Evolutionary conservation across 2,329 filamentous ascomycete genomes (phyloP), one percentile per base, ranked within the genome.

Genomic region (Clonostachys byssicola): DNA sequence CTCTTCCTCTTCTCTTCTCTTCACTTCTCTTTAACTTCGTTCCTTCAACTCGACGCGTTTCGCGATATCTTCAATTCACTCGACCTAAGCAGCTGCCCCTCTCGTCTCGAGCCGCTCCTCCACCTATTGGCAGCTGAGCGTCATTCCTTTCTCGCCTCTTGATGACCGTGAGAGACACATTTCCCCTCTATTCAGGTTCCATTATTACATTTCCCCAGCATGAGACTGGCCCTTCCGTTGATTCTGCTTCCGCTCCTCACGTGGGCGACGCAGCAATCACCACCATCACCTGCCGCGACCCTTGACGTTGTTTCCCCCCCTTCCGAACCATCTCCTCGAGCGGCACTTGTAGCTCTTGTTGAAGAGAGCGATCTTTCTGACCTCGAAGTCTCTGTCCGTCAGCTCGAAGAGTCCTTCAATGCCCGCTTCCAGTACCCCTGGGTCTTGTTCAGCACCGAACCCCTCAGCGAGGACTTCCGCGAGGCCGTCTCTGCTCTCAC

Each of bases 391-490:
- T 63, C 64, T 16, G 62, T 95, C 73, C 67, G 67, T 33, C 86
- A 95, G 58, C 52, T 70, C 4, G 66, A 70, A 48, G 53, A 60
- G 5, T 58, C 58, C 2, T 95, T 89, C 85, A 95, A 95, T 60
- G 70, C 73, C 60, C 89, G 89, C 53, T 87, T 90, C 72, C 86
- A 87, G 58, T 95, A 95, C 60, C 87, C 90, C 41, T 95, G 89
- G 86, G 85, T 88, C 40, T 92, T 95, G 70, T 89, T 94, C 75
- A 94, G 92, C 65, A 83, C 90, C 57, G 80, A 85, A 45, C 83
- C 85, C 5, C 91, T 95, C 61, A 85, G 83, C 5, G 81, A 88
- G 9, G 81, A 87, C 49, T 95, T 95, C 72, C 92, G 88, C 61
- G 69, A 71, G 35, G 71, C 72, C 49, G 89, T 87, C 0, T 74